Evolutionary conservation across 371 early-diverging fungal species (phyloP), one percentile per base, ranked within the genome.

Genomic region (Rhizopus delemar): DNA sequence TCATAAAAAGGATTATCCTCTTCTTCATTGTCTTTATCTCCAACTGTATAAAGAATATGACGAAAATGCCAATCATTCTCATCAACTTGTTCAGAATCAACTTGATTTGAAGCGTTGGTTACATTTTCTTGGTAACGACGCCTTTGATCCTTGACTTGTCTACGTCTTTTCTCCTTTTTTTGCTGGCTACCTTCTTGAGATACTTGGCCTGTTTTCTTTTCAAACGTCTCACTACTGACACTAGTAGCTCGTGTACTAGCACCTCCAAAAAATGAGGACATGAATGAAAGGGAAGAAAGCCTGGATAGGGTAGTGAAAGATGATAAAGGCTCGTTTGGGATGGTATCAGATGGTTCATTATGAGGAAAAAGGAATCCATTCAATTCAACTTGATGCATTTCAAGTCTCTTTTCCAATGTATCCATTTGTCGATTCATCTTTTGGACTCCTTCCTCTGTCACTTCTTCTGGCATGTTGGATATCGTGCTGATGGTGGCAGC

Each of bases 371-470:
- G 8, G 11, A 63, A 52, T 4, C 58, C 38, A 32, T 41, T 15
- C 13, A 62, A 35, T 16, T 45, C 46, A 2, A 36, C 15, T 53
- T 53, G 46, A 53, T 69, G 65, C 2, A 52, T 41, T 6, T 66
- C 49, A 15, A 74, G 60, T 54, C 72, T 68, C 33, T 60, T 70
- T 63, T 74, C 74, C 11, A 77, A 51, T 3, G 70, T 35, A 32
- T 74, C 70, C 58, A 77, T 41, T 12, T 70, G 66, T 29, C 59
- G 53, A 34, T 60, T 56, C 43, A 68, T 64, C 9, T 57, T 49
- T 5, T 59, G 41, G 41, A 45, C 55, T 22, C 35, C 55, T 12
- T 60, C 60, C 12, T 34, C 4, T 22, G n/a, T n/a, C 2, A 46
- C 46, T 32, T 62, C 56, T 5, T 59, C 54, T 28, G 58, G 54